phyloP scores from a whole-genome alignment of 2,329 filamentous ascomycete species.

The Zymoseptoria brevis region DNA sequence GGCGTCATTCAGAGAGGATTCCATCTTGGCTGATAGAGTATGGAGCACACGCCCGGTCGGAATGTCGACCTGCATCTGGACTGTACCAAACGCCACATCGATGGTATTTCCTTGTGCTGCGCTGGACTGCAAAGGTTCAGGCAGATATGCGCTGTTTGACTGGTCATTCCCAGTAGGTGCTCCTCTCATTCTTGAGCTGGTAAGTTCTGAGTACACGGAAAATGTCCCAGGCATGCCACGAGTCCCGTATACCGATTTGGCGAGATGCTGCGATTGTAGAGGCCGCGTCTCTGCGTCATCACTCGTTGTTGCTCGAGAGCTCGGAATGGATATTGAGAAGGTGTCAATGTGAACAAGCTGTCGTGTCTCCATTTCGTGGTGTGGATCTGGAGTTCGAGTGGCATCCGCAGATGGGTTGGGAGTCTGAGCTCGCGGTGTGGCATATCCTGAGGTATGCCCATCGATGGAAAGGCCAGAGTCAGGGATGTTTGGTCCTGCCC shows the following conservation, averaged over 20 bases:
- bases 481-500: not conserved
- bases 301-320: not conserved
- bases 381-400: not conserved
- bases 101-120: not conserved
- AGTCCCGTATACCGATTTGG: not conserved
- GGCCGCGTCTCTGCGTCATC: not conserved
- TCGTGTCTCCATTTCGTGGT: not conserved
- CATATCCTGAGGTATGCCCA: constrained; percentile 14
- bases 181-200: constrained; percentile 10
- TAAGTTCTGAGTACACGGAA: constrained; percentile 40
- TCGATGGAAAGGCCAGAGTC: not conserved
- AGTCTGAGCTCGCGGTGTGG: constrained; percentile 21
- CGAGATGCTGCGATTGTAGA: not conserved
- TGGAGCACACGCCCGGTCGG: constrained; percentile 16
- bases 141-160: not conserved
- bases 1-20: not conserved
- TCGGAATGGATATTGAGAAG: constrained; percentile 4
- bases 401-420: constrained; percentile 4
- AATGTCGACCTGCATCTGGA: constrained; percentile 15
- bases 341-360: constrained; percentile 25
- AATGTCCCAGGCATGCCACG: constrained; percentile 39
- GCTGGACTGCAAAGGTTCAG: not conserved
- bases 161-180: constrained; percentile 22
- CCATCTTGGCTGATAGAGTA: constrained; percentile 1
- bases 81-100: constrained; percentile 11